Evolutionary conservation across 2,329 filamentous ascomycete species (phyloP), one percentile per base, ranked within the genome.

Genomic region (Neonectria faginata): DNA sequence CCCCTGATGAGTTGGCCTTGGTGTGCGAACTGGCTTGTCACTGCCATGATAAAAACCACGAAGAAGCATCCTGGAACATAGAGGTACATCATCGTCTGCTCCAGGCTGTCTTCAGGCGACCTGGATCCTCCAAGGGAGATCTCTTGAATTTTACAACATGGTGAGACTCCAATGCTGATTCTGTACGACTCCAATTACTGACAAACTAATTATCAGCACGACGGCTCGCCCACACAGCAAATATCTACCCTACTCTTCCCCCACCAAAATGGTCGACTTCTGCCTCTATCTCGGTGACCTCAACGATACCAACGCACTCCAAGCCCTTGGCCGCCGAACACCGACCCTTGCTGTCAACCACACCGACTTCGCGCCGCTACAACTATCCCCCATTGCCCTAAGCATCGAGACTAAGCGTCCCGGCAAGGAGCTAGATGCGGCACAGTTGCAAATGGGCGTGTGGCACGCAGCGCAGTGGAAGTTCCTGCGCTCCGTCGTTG

Each of bases 81-180:
- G 65, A 70, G n/a, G 68, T 70, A 4, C 68, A 70, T 14, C 57
- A 64, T 41, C 68, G 68, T 3, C 60, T 70, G 0, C 11, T 70
- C 0, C 45, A 70, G 12, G 51, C 62, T 33, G 47, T 70, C 5
- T 0, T 70, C 0, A 25, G 67, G n/a, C n/a, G 61, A 1, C 56
- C 60, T 1, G 48, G 51, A 0, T 31, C 22, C 12, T 12, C 27
- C 0, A 36, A 18, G 1, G 36, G 57, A 3, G 2, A 8, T 0
- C 2, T 51, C 0, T 41, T 68, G 33, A 59, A 68, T 41, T 62
- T 68, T n/a, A 55, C 60, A 3, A 60, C 52, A 10, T 65, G 64
- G 64, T 65, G 55, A n/a, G 56, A 16, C 14, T 2, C 44, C 9
- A 2, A 16, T 27, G 20, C 16, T 16, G 3, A 7, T 16, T 27